Evolutionary conservation across 2,329 filamentous ascomycete genomes (phyloP).

Genomic region (Hymenoscyphus occultus): DNA sequence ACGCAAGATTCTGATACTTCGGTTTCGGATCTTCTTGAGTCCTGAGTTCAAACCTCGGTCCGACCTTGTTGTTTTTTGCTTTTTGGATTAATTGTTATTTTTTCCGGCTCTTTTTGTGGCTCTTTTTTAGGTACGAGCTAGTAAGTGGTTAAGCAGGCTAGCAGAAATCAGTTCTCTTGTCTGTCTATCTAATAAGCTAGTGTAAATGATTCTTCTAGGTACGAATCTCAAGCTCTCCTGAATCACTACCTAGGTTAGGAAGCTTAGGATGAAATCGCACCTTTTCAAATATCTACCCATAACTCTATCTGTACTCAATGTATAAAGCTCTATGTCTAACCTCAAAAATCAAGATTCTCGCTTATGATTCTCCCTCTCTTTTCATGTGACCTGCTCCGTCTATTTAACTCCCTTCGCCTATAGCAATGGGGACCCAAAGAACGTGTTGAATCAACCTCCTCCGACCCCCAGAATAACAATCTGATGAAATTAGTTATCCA

Average conservation of each 20-base stretch:
- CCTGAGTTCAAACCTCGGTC: conserved; percentile 20
- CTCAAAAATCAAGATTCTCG: conserved; percentile 15
- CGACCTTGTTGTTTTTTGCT: conserved; percentile 13
- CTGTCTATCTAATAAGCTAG: not conserved
- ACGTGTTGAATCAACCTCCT: conserved; percentile 13
- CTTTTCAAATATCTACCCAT: not conserved
- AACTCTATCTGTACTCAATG: not conserved
- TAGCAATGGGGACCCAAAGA: not conserved
- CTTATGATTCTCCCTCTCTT: conserved; percentile 9
- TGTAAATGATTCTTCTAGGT: not conserved
- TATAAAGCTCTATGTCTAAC: not conserved
- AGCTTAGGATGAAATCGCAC: not conserved
- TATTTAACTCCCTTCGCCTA: conserved; percentile 33
- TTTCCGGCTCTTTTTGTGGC: no score
- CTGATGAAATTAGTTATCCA: no score
- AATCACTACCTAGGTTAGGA: not conserved
- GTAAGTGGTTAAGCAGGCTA: conserved; percentile 37
- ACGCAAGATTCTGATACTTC: conserved; percentile 20
- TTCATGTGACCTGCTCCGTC: conserved; percentile 10
- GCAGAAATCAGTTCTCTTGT: not conserved
- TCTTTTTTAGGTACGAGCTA: no score
- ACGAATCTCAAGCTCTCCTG: not conserved
- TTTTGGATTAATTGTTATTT: not conserved
- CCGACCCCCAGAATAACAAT: conserved; percentile 19
- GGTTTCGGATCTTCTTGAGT: conserved; percentile 14